Base-by-base conservation (phyloP, 164 flowering plant genomes). In the Taxillus chinensis region DNA sequence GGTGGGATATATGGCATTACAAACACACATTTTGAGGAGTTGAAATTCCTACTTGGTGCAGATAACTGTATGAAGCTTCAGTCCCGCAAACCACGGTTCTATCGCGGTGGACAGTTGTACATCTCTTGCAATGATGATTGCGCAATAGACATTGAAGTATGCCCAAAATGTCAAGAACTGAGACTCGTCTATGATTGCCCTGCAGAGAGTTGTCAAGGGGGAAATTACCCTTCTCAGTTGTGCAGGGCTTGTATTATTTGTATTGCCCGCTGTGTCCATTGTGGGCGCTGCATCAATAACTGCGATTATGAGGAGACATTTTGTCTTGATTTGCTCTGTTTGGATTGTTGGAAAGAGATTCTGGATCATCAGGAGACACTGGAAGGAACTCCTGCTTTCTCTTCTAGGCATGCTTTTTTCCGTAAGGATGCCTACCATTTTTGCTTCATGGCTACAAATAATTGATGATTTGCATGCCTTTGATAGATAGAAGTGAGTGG, bases 171-270 rank as follows among this genome's bases (percentile, higher is more conserved):
- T 58, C 57, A 69, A 41, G 52, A 58, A 3, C 16, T 64, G 54
- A 66, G 59, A 16, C 15, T 71, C 39, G 75, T 77, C 6, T 77
- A 71, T 67, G 80, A 77, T 61, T 77, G 80, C 59, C 75, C 80
- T 1, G 41, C 64, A 41, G 75, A 68, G 67, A 60, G 64, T 64
- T 77, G 80, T 59, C 68, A 42, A 45, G 55, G 56, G 38, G 68
- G 68, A 63, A 45, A 43, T 38, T 17, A 68, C 8, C 45, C 71
- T 16, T 16, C 52, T 63, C 66, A 64, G 63, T 16, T 40, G 39
- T 77, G 80, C 46, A 66, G 77, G 59, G 77, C 67, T 45, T 77
- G 80, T 62, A 62, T 15, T 9, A 41, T 52, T 13, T 76, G 79
- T 59, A 68, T 76, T 52, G 14, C 62, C 41, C 74, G 79, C 3